phyloP scores from a whole-genome alignment of 306 rosid genomes.

The Citrullus colocynthis region DNA sequence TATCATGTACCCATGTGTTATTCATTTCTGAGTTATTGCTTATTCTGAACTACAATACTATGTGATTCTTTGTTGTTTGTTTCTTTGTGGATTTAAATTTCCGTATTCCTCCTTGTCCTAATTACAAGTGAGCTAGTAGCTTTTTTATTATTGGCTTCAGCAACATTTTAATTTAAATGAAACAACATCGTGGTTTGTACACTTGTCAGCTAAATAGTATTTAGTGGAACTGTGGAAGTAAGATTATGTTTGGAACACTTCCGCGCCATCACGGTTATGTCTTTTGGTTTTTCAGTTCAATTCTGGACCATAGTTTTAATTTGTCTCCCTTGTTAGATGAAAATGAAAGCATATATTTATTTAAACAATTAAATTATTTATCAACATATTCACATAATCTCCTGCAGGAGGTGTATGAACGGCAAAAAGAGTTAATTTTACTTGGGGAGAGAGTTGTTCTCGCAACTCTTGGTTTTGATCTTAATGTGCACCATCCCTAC shows the following conservation, averaged over 20 bases:
- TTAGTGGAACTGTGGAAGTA: background rate
- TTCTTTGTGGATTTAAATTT: background rate
- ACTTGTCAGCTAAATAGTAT: background rate
- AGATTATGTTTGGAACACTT: background rate
- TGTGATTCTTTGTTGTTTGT: background rate
- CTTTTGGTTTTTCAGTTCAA: background rate
- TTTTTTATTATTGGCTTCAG: background rate
- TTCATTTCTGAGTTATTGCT: background rate
- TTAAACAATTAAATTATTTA: background rate
- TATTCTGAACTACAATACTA: background rate
- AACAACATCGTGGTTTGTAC: background rate
- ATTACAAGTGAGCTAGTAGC: background rate
- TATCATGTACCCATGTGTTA: background rate
- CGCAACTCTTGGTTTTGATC: slow-evolving; percentile 91
- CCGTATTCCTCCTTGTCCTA: background rate
- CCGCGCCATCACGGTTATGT: background rate
- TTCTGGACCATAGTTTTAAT: background rate
- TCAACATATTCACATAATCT: slow-evolving; percentile 6
- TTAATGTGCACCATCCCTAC: slow-evolving; percentile 90
- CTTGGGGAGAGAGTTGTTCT: slow-evolving; percentile 93
- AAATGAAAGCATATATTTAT: background rate
- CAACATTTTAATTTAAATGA: background rate
- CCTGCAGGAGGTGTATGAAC: slow-evolving; percentile 89
- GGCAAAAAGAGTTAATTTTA: slow-evolving; percentile 81
- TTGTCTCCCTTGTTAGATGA: slow-evolving; percentile 7